phyloP scores from a whole-genome alignment of 2,329 filamentous ascomycete genomes.

The Penicillium sp. region DNA sequence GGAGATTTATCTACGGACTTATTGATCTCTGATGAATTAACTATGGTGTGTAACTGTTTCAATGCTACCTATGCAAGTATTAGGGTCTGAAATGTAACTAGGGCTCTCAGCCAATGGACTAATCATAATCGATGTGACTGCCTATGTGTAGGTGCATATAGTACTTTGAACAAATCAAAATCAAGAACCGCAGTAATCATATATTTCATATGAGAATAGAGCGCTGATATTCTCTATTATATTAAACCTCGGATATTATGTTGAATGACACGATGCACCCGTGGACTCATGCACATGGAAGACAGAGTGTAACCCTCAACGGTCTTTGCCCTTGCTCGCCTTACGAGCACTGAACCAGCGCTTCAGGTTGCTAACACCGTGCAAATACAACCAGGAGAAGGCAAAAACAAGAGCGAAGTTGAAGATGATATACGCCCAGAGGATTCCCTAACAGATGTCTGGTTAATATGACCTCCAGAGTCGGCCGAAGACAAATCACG shows the following conservation, averaged over 20 bases:
- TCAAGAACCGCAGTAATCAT: neutral
- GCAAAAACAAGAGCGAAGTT: constrained; percentile 58
- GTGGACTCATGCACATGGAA: neutral
- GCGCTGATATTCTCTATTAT: neutral
- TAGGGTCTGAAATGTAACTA: constrained; percentile 3
- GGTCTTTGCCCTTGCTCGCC: constrained; percentile 19
- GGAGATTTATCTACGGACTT: neutral
- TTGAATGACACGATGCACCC: neutral
- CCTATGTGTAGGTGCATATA: neutral
- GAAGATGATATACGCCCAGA: constrained; percentile 62
- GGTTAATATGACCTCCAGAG: neutral
- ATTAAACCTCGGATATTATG: neutral
- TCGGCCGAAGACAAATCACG: constrained; percentile 9
- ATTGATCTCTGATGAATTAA: neutral
- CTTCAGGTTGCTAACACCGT: constrained; percentile 33
- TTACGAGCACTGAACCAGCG: constrained; percentile 32
- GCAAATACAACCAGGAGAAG: constrained; percentile 55
- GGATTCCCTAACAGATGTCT: constrained; percentile 49
- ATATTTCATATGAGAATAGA: neutral
- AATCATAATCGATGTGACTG: neutral
- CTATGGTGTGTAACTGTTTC: neutral
- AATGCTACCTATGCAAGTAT: constrained; percentile 1
- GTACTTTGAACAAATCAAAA: neutral
- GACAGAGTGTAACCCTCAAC: neutral
- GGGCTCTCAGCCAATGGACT: neutral